Percentiles rank a stretch among this genome's conserved stretches.
These are phyloP conservation scores for Alternaria gansuensis DNA, from an alignment of 2,329 filamentous ascomycete genomes.

Conservation along the genomic window DNA sequence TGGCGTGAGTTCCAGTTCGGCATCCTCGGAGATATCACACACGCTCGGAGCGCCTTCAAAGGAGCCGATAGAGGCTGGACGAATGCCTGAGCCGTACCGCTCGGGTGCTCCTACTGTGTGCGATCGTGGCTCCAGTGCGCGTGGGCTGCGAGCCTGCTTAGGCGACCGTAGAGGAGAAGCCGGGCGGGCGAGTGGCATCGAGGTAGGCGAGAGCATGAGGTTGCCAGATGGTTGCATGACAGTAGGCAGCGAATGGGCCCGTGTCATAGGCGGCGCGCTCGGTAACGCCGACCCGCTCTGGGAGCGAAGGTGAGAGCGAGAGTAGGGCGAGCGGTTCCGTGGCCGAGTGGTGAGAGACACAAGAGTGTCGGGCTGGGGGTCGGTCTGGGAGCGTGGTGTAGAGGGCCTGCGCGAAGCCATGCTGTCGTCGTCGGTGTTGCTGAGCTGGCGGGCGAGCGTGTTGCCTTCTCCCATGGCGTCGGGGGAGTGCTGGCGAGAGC, in stretches of 20 bases:
- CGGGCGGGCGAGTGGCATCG: conserved; percentile 42
- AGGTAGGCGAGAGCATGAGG: conserved; percentile 47
- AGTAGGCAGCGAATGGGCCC: conserved; percentile 59
- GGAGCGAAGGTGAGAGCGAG: conserved; percentile 57
- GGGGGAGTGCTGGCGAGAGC: conserved; percentile 4
- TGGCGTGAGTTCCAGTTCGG: conserved; percentile 58
- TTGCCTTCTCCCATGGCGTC: conserved; percentile 38
- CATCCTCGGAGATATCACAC: conserved; percentile 60
- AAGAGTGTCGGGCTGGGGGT: conserved; percentile 44
- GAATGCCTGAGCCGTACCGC: conserved; percentile 34
- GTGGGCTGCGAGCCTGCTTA: conserved; percentile 54
- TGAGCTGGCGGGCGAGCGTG: conserved; percentile 35
- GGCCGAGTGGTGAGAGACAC: conserved; percentile 42
- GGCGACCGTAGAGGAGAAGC: conserved; percentile 56
- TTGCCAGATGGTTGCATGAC: conserved; percentile 48
- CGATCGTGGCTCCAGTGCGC: conserved; percentile 33
- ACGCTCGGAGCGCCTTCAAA: conserved; percentile 49
- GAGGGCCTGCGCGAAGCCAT: conserved; percentile 40
- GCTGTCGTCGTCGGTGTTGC: conserved; percentile 39
- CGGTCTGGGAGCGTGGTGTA: conserved; percentile 52
- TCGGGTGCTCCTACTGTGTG: conserved; percentile 25
- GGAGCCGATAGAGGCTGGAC: conserved; percentile 42
- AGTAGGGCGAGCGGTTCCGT: conserved; percentile 60
- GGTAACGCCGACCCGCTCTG: conserved; percentile 54
- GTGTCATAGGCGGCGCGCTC: conserved; percentile 57